These are phyloP conservation scores for Saccharomyces hybrid DNA, from an alignment of 1,139 yeast genomes.

Conservation along the genomic window DNA sequence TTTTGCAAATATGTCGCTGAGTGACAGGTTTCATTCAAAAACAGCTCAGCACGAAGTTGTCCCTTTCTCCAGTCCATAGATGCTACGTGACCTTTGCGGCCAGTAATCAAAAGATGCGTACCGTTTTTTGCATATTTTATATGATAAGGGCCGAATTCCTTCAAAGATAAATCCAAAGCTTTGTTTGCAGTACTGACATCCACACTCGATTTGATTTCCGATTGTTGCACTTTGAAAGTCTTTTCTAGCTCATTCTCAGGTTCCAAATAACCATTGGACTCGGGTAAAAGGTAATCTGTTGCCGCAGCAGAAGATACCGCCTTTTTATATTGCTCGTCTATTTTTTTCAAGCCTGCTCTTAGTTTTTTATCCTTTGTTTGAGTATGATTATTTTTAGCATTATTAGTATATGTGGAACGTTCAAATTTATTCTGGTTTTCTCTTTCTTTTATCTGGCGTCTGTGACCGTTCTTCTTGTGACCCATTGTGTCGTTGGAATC, in stretches of 20 bases:
- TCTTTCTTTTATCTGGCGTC: slow-evolving; percentile 13
- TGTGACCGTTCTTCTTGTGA: neutral
- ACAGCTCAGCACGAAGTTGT: slow-evolving; percentile 66
- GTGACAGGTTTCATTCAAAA: slow-evolving; percentile 80
- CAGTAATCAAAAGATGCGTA: slow-evolving; percentile 74
- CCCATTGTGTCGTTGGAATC: slow-evolving; percentile 5
- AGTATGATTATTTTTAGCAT: neutral
- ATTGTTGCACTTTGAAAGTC: slow-evolving; percentile 78
- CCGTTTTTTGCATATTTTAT: slow-evolving; percentile 84
- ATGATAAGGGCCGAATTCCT: slow-evolving; percentile 80
- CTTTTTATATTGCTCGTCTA: slow-evolving; percentile 67
- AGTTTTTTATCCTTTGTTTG: slow-evolving; percentile 50
- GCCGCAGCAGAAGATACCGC: slow-evolving; percentile 78
- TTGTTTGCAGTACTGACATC: slow-evolving; percentile 71
- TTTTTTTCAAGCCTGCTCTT: slow-evolving; percentile 54
- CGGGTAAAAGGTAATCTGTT: slow-evolving; percentile 78
- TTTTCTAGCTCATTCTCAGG: slow-evolving; percentile 88
- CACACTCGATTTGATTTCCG: slow-evolving; percentile 70
- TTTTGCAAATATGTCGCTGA: slow-evolving; percentile 87
- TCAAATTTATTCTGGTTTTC: slow-evolving; percentile 27
- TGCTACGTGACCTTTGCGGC: slow-evolving; percentile 91
- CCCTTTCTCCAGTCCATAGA: slow-evolving; percentile 96
- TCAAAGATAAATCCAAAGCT: slow-evolving; percentile 63
- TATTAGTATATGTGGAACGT: neutral
- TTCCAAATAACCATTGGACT: slow-evolving; percentile 78